A percentile compares a stretch with the other conserved stretches of the same genome.
These are phyloP conservation scores for Pythium brassicae DNA, from an alignment of 352 stramenopile species.

Conservation along the genomic window DNA sequence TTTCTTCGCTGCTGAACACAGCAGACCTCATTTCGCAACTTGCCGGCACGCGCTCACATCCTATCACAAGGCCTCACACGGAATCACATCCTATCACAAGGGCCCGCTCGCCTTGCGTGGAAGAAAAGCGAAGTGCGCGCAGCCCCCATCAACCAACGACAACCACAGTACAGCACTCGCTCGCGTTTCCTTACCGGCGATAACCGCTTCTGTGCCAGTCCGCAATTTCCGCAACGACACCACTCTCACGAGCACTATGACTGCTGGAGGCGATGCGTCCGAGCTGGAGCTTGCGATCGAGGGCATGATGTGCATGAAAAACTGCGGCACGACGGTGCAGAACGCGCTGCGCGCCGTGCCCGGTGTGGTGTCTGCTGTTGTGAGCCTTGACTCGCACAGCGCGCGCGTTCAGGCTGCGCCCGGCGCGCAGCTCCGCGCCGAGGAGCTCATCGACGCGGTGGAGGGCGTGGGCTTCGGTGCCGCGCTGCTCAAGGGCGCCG, in stretches of 20 bases:
- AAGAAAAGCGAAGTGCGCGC: too few relatives aligned
- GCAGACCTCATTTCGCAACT: too few relatives aligned
- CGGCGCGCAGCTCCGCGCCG: conserved; percentile 28
- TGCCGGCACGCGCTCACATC: too few relatives aligned
- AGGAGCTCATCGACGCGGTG: conserved; percentile 70
- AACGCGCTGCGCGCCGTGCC: conserved; percentile 58
- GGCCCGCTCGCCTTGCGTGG: too few relatives aligned
- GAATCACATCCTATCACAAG: too few relatives aligned
- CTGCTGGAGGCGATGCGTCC: not conserved
- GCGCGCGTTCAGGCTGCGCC: conserved; percentile 45
- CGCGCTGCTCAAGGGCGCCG: conserved; percentile 13
- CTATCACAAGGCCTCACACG: too few relatives aligned
- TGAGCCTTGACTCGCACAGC: conserved; percentile 62
- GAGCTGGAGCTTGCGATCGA: conserved; percentile 74
- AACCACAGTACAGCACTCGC: too few relatives aligned
- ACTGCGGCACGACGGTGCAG: conserved; percentile 90
- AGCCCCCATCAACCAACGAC: too few relatives aligned
- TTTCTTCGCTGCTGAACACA: too few relatives aligned
- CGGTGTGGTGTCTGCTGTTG: conserved; percentile 63
- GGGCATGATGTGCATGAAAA: conserved; percentile 95
- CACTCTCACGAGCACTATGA: not conserved
- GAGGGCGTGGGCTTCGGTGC: conserved; percentile 78
- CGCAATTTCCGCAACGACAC: too few relatives aligned
- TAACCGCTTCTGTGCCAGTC: too few relatives aligned
- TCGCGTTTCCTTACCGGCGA: too few relatives aligned